Conservation (phyloP, 495 filamentous ascomycete species). For the Haplographium delicatum region DNA sequence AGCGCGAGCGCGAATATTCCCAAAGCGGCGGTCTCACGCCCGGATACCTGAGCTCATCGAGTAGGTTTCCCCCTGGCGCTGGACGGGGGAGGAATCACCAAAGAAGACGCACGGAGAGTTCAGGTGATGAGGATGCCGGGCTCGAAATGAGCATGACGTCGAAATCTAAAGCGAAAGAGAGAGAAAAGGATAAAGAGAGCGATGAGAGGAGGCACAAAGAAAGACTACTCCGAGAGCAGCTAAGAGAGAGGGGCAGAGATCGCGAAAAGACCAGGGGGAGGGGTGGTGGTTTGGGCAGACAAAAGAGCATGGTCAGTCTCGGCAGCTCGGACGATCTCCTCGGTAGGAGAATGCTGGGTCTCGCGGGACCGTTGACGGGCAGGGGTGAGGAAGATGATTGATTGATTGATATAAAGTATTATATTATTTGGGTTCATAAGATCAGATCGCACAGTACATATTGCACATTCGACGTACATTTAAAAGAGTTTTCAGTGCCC, state of each 20-base stretch:
- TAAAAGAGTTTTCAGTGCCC: too few species aligned
- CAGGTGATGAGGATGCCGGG: conserved; percentile 71
- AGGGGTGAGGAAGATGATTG: conserved; percentile 41
- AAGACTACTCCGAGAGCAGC: conserved; percentile 24
- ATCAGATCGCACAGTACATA: too few species aligned
- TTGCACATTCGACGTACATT: too few species aligned
- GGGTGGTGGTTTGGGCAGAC: conserved; percentile 25
- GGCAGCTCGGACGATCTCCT: conserved; percentile 81
- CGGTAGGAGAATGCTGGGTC: conserved; percentile 75
- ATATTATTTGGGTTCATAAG: too few species aligned
- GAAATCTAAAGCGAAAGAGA: conserved; percentile 23
- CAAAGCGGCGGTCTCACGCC: background rate
- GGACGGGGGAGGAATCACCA: conserved; percentile 33
- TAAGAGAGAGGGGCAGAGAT: conserved; percentile 27
- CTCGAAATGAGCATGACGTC: conserved; percentile 68
- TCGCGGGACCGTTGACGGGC: conserved; percentile 75
- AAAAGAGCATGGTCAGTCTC: conserved; percentile 59
- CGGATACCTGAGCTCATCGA: conserved; percentile 2
- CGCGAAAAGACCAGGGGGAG: conserved; percentile 17
- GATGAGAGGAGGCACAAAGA: conserved; percentile 31
- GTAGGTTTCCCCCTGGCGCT: too few species aligned
- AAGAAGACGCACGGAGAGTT: conserved; percentile 45
- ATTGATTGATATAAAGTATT: too few species aligned
- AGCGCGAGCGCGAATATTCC: conserved; percentile 23
- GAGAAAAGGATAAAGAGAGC: conserved; percentile 15